Base-by-base conservation (phyloP, 345 rosid genomes). In the Gynandropsis gynandra region DNA sequence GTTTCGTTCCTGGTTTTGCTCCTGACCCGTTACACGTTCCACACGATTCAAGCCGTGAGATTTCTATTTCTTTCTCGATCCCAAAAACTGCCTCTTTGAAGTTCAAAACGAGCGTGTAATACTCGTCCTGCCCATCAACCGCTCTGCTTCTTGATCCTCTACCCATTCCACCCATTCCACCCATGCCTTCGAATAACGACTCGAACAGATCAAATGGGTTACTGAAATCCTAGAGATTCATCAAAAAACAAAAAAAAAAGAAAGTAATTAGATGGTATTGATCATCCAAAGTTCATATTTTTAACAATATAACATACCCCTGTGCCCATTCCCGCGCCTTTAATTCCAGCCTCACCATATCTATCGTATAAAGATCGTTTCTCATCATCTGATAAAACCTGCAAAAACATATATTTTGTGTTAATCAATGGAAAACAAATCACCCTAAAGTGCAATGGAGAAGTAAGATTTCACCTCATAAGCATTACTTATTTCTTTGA, bases 61-160 rank as follows among this genome's bases (percentile, higher is more conserved):
- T 78, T 79, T 92, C 97, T 33, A 92, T 88, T 72, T 92, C 98
- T 57, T 88, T 88, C 63, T 92, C 95, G 16, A 78, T 69, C 33
- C 98, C 98, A 13, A 92, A 92, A 52, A 92, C 85, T 9, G 97
- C 98, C 70, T 93, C 97, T 70, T 93, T 85, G 51, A 93, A 93
- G 54, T 78, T 74, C 62, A 93, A 58, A 33, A 83, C 52, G 10
- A 93, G 83, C 8, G 70, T 81, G 80, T 81, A 85, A 53, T 85
- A 85, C 73, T 93, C 95, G 56, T 88, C 99, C 69, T 93, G 83
- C 13, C 95, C 97, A 42, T 93, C 89, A 7, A 73, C 77, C 8
- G 95, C 85, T 68, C 97, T 69, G 69, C 42, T 88, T 56, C 94
- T 70, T 54, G 99, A 76, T 21, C 79, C 69, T 73, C 89, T 73